Evolutionary conservation across 257 asterid species (phyloP).

Genomic region (Penstemon newberryi): DNA sequence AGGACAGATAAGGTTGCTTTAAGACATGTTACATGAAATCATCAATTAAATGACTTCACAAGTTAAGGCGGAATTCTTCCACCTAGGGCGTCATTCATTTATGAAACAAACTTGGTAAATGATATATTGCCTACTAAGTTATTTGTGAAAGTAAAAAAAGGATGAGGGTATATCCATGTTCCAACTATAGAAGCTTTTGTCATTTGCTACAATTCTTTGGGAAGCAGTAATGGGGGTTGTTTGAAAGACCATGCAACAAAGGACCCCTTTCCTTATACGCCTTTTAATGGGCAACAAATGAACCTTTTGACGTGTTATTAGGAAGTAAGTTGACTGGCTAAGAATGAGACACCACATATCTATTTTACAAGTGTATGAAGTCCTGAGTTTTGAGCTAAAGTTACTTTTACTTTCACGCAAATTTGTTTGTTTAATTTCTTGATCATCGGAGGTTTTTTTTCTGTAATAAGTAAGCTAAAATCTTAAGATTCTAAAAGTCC

Average conservation of each 20-base stretch:
- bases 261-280: not conserved
- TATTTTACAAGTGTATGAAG: too few relatives aligned
- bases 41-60: not conserved
- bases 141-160: not conserved
- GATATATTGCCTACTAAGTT: not conserved
- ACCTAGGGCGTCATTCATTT: not conserved
- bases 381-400: too few relatives aligned
- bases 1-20: not conserved
- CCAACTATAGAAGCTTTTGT: not conserved
- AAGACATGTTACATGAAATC: not conserved
- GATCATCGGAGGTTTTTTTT: too few relatives aligned
- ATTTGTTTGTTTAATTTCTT: too few relatives aligned
- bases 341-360: too few relatives aligned
- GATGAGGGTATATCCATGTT: not conserved
- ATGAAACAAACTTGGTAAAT: not conserved
- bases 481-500: too few relatives aligned
- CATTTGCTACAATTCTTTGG: not conserved
- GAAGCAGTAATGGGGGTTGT: not conserved
- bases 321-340: not conserved
- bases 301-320: not conserved
- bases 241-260: not conserved
- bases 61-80: not conserved
- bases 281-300: not conserved
- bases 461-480: too few relatives aligned
- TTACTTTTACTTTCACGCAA: too few relatives aligned